Percentiles rank a stretch among this genome's conserved stretches.
These are phyloP conservation scores for Trichosanthes cucumerina DNA, from an alignment of 306 rosid species.

Conservation along the genomic window DNA sequence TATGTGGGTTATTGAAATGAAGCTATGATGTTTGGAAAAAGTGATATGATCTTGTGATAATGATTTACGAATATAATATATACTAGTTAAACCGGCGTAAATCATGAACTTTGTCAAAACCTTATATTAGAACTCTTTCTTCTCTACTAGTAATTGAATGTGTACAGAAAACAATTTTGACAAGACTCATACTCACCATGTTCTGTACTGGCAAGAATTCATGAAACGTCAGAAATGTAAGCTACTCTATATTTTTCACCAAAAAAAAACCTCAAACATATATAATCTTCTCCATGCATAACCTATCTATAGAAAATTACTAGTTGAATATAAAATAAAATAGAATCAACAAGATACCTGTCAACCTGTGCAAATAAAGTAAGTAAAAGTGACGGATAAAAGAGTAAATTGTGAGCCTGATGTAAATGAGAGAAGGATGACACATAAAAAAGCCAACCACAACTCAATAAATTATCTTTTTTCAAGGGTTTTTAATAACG, in stretches of 20 bases:
- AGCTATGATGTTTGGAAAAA: no score
- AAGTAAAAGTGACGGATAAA: slow-evolving; percentile 56
- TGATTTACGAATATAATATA: no score
- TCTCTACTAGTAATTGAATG: no score
- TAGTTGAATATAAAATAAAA: slow-evolving; percentile 3
- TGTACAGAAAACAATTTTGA: not conserved
- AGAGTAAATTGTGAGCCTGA: slow-evolving; percentile 78
- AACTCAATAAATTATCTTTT: no score
- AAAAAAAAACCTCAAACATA: slow-evolving; percentile 85
- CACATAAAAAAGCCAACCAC: no score
- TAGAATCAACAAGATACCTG: slow-evolving; percentile 3
- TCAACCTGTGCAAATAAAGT: slow-evolving; percentile 8
- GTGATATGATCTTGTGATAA: no score
- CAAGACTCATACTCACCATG: slow-evolving; percentile 37
- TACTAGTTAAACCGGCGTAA: no score
- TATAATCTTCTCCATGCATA: slow-evolving; percentile 95
- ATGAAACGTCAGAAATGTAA: slow-evolving; percentile 91
- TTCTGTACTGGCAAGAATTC: slow-evolving; percentile 78
- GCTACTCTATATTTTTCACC: slow-evolving; percentile 76
- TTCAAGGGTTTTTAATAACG: no score
- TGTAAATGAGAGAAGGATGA: no score
- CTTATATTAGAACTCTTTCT: no score
- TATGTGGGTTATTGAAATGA: no score
- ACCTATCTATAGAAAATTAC: slow-evolving; percentile 41
- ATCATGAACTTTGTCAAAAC: no score